Base-by-base conservation (phyloP, 192 early-diverging fungal genomes). In the Backusella liffmaniae region DNA sequence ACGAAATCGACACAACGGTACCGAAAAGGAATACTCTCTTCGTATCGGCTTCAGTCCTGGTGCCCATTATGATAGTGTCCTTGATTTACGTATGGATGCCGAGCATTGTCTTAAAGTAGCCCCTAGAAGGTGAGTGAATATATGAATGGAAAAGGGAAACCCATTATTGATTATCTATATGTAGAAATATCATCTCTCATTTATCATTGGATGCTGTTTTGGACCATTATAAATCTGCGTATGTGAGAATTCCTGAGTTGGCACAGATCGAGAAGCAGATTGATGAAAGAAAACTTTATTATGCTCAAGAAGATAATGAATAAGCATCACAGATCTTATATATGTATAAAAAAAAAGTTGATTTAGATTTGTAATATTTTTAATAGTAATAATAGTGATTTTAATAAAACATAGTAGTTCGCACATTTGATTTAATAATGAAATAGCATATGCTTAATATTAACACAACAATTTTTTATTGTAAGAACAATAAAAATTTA, bases 31-130 rank as follows among this genome's bases (percentile, higher is more conserved):
- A 82, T 97, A 94, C 79, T 96, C 95, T 5, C 85, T 99, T 26
- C 84, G 97, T 6, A 88, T 99, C 32, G 94, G 90, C 7, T 96
- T 98, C 77, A 93, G 91, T n/a, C 95, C 95, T 6, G 97, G 97
- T 7, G 95, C 97, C 26, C 92, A 95, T 74, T 93, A 94, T 77
- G 87, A 94, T 70, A 96, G 97, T 70, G 89, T 99, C 16, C 86
- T 98, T 39, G 97, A 98, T 75, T 84, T 95, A 29, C 91, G 92
- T 56, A 86, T 97, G 76, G 96, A 97, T 72, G 88, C 89, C 0
- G 88, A 91, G 74, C 96, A 97, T 67, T 92, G 92, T 44, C 77
- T 99, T 29, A 90, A 91, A 34, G 96, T 96, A 1, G 90, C 91
- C 51, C 95, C 94, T 10, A 85, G 96, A 71, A 85, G 76, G 89